phyloP scores from a whole-genome alignment of 345 rosid genomes.

The Litchi chinensis region DNA sequence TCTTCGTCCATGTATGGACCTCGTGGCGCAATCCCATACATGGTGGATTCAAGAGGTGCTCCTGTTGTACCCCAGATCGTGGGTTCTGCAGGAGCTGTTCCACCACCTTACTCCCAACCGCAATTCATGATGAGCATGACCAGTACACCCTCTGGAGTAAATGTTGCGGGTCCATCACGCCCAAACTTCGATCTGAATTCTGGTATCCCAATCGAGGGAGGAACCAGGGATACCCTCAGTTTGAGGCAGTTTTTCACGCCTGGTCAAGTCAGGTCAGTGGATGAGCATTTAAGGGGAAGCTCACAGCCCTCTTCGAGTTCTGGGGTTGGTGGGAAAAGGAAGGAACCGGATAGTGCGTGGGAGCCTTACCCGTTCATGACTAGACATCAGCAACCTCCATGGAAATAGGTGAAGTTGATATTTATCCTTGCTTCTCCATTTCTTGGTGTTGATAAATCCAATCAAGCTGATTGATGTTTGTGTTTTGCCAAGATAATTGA shows the following conservation, averaged over 20 bases:
- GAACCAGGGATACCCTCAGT: conserved; percentile 50
- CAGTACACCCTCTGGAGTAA: conserved; percentile 47
- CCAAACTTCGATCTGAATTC: conserved; percentile 71
- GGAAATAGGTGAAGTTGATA: conserved; percentile 52
- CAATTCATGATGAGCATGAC: conserved; percentile 70
- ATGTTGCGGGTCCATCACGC: conserved; percentile 54
- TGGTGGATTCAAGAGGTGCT: conserved; percentile 67
- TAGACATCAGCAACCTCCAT: conserved; percentile 65
- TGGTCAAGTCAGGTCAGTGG: conserved; percentile 49
- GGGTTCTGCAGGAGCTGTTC: conserved; percentile 52
- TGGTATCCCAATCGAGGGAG: conserved; percentile 65
- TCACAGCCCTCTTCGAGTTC: conserved; percentile 65
- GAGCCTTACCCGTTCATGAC: conserved; percentile 45
- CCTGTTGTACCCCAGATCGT: conserved; percentile 68
- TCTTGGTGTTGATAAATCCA: conserved; percentile 21
- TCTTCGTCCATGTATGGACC: conserved; percentile 62
- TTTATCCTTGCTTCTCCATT: conserved; percentile 19
- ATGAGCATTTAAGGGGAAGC: conserved; percentile 58
- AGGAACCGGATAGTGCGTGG: conserved; percentile 85
- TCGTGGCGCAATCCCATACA: conserved; percentile 68
- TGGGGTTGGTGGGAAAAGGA: conserved; percentile 69
- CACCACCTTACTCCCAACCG: conserved; percentile 52
- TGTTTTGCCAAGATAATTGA: conserved; percentile 26
- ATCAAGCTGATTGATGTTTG: conserved; percentile 27
- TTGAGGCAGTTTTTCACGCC: conserved; percentile 67